phyloP scores from a whole-genome alignment of 768 basidiomycete genomes.

The Tulasnella sp. region DNA sequence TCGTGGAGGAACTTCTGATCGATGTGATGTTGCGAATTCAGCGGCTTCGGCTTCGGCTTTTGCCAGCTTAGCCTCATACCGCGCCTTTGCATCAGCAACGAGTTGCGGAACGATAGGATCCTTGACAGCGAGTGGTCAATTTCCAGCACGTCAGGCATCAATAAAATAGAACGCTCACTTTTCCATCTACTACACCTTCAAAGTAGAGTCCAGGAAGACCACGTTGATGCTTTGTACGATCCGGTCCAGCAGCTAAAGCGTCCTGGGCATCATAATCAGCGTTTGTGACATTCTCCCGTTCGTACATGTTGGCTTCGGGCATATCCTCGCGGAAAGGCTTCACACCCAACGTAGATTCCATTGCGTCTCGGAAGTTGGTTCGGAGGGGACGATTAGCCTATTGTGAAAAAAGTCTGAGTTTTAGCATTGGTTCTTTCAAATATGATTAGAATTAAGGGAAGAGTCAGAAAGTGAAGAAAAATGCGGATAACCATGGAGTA shows the following conservation, averaged over 20 bases:
- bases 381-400: conserved; percentile 52
- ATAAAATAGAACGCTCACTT: conserved; percentile 31
- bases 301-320: not conserved
- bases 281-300: conserved; percentile 38
- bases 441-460: conserved; percentile 6
- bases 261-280: conserved; percentile 52
- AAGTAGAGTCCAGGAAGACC: conserved; percentile 42
- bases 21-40: conserved; percentile 30
- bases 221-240: not conserved
- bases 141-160: not conserved
- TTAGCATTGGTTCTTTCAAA: conserved; percentile 7
- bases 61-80: conserved; percentile 26
- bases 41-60: conserved; percentile 31
- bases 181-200: conserved; percentile 62
- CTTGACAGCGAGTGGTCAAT: conserved; percentile 27
- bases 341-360: conserved; percentile 70
- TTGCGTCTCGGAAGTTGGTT: conserved; percentile 63
- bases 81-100: conserved; percentile 30
- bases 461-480: conserved; percentile 52
- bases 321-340: conserved; percentile 16
- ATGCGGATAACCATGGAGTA: conserved; percentile 40
- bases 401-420: not conserved
- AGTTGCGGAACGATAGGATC: conserved; percentile 47
- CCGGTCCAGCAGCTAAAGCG: conserved; percentile 36
- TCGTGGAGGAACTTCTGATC: conserved; percentile 21